phyloP scores from a whole-genome alignment of 2,329 filamentous ascomycete species.

The Exophiala lecanii-corni region DNA sequence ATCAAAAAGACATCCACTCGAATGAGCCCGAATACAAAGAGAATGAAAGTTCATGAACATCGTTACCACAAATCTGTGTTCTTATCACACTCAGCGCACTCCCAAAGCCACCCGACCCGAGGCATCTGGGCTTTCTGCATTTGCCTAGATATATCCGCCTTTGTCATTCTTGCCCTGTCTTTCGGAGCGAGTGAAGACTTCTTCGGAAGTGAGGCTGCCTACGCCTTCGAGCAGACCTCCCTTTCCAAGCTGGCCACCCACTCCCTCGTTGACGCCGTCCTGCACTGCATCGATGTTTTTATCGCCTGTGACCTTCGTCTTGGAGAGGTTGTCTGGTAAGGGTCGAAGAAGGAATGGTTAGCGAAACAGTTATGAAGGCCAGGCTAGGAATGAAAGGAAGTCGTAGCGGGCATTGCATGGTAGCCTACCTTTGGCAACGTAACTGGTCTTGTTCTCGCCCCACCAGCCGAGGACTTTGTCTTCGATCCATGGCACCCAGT shows the following conservation, averaged over 20 bases:
- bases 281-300: conserved; percentile 64
- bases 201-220: conserved; percentile 28
- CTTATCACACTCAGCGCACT: too few species aligned
- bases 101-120: too few species aligned
- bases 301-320: conserved; percentile 65
- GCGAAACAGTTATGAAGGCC: neutral
- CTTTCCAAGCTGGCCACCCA: conserved; percentile 60
- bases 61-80: too few species aligned
- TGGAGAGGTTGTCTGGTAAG: conserved; percentile 57
- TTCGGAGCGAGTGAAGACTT: conserved; percentile 28
- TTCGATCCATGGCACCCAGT: conserved; percentile 73
- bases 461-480: conserved; percentile 69
- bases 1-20: too few species aligned
- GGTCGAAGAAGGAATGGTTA: too few species aligned
- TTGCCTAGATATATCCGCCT: conserved; percentile 30
- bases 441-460: conserved; percentile 71
- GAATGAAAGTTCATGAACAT: too few species aligned
- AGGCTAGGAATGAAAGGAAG: too few species aligned
- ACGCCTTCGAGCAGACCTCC: conserved; percentile 51
- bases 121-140: too few species aligned
- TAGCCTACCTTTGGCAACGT: conserved; percentile 62
- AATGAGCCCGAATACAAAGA: too few species aligned
- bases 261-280: conserved; percentile 61
- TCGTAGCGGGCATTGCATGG: too few species aligned
- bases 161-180: conserved; percentile 49